phyloP scores from a whole-genome alignment of 73 alveolate species.

The Paramecium pentaurelia region DNA sequence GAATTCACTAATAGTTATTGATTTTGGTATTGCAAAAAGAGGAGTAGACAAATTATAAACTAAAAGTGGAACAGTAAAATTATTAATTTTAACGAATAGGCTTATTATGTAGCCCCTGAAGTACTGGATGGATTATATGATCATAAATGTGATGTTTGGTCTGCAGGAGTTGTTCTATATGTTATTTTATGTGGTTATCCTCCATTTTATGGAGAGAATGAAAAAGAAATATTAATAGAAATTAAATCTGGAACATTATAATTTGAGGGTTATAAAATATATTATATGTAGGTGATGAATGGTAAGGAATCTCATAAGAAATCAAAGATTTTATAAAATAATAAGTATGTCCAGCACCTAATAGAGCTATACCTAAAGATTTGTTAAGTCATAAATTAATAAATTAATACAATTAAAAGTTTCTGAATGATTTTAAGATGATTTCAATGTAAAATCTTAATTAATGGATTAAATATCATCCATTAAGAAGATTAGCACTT shows the following conservation, averaged over 20 bases:
- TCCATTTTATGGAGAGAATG: slow-evolving; percentile 45
- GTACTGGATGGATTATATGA: slow-evolving; percentile 20
- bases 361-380: not conserved
- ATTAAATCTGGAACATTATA: not conserved
- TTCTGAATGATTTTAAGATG: not conserved
- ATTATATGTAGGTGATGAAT: not conserved
- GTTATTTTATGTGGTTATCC: slow-evolving; percentile 28
- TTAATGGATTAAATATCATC: slow-evolving; percentile 12
- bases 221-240: slow-evolving; percentile 3
- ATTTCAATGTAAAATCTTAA: not conserved
- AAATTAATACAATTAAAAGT: not conserved
- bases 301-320: slow-evolving; percentile 1
- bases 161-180: slow-evolving; percentile 21
- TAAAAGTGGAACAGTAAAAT: slow-evolving; percentile 31
- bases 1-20: not conserved
- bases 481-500: slow-evolving; percentile 17
- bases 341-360: not conserved
- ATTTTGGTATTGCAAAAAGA: slow-evolving; percentile 34
- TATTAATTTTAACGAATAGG: not conserved
- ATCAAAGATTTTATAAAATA: not conserved
- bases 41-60: not conserved
- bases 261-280: not conserved
- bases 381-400: not conserved
- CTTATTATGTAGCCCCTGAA: slow-evolving; percentile 44
- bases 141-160: slow-evolving; percentile 30